Percentiles rank a stretch among this genome's conserved stretches.
Evolutionary conservation across 2,329 filamentous ascomycete species (phyloP).

Genomic region (Fusarium caatingaense): DNA sequence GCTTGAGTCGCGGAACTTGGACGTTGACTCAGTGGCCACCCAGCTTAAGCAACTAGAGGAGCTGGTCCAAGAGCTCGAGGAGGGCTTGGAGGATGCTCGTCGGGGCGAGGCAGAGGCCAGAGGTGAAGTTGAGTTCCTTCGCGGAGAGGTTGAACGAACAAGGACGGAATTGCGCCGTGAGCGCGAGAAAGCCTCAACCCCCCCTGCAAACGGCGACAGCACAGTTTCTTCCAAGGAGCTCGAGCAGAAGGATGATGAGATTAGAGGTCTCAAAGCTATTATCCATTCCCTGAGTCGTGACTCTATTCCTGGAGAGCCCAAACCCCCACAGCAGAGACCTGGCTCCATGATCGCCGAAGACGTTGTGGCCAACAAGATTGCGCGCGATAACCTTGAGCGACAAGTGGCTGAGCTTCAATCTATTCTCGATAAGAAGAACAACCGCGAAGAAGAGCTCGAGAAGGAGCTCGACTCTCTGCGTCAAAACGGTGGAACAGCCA

Average conservation of each 20-base stretch:
- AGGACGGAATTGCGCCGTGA: conserved; percentile 89
- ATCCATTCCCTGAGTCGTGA: conserved; percentile 94
- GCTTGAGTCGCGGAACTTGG: conserved; percentile 82
- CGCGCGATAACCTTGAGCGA: conserved; percentile 76
- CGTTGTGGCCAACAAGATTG: conserved; percentile 49
- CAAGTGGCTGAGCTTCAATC: conserved; percentile 83
- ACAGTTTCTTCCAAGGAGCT: conserved; percentile 75
- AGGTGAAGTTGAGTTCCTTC: conserved; percentile 93
- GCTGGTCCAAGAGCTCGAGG: conserved; percentile 94
- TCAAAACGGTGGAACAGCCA: conserved; percentile 53
- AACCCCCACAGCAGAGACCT: conserved; percentile 45
- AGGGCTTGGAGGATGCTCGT: conserved; percentile 93
- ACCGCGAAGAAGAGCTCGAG: conserved; percentile 86
- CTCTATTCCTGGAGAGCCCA: conserved; percentile 61
- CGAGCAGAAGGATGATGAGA: conserved; percentile 96
- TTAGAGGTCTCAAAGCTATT: conserved; percentile 95
- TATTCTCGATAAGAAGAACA: conserved; percentile 76
- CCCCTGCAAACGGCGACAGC: conserved; percentile 53
- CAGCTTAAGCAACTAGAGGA: conserved; percentile 97
- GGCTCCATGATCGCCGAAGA: conserved; percentile 53
- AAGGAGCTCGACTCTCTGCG: conserved; percentile 79
- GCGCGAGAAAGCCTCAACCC: conserved; percentile 75
- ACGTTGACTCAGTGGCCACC: conserved; percentile 89
- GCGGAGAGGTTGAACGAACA: conserved; percentile 93
- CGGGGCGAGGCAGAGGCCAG: conserved; percentile 94